phyloP scores from a whole-genome alignment of 148 eudicot genomes.

The Rhododendron ferrugineum region DNA sequence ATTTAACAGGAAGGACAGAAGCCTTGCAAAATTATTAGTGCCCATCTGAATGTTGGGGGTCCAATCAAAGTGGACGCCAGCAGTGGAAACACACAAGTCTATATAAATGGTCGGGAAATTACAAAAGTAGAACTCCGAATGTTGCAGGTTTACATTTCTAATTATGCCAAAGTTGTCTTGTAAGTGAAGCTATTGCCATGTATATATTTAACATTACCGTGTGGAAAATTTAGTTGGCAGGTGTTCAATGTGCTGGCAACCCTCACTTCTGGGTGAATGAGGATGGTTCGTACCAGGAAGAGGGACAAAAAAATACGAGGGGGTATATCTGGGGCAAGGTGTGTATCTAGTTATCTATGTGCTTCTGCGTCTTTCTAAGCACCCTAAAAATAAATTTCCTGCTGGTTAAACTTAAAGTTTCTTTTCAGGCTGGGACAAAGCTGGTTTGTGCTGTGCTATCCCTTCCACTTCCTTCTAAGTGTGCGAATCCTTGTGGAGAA shows the following conservation, averaged over 20 bases:
- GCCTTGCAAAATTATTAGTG: conserved; percentile 78
- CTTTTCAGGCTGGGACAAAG: conserved; percentile 83
- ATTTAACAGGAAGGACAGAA: conserved; percentile 85
- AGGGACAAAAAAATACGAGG: conserved; percentile 95
- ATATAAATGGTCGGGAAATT: conserved; percentile 93
- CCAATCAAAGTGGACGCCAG: conserved; percentile 79
- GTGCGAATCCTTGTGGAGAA: conserved; percentile 46
- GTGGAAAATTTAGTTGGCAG: conserved; percentile 63
- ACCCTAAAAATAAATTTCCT: not conserved
- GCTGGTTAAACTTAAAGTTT: not conserved
- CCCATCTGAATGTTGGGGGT: conserved; percentile 92
- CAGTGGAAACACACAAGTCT: conserved; percentile 88
- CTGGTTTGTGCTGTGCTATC: conserved; percentile 88
- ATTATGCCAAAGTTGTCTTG: conserved; percentile 5
- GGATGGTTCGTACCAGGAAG: conserved; percentile 99
- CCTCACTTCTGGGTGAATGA: conserved; percentile 99
- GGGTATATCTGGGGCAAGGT: conserved; percentile 99
- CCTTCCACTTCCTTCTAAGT: conserved; percentile 84
- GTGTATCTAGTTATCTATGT: conserved; percentile 10
- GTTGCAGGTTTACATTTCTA: conserved; percentile 62
- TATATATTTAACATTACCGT: conserved; percentile 5
- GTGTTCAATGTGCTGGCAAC: conserved; percentile 98
- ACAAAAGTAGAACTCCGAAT: conserved; percentile 92
- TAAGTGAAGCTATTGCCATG: not conserved
- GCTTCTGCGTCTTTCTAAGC: not conserved